Evolutionary conservation across 2,329 filamentous ascomycete genomes (phyloP), one percentile per base, ranked within the genome.

Genomic region (Stromatinia cepivora): DNA sequence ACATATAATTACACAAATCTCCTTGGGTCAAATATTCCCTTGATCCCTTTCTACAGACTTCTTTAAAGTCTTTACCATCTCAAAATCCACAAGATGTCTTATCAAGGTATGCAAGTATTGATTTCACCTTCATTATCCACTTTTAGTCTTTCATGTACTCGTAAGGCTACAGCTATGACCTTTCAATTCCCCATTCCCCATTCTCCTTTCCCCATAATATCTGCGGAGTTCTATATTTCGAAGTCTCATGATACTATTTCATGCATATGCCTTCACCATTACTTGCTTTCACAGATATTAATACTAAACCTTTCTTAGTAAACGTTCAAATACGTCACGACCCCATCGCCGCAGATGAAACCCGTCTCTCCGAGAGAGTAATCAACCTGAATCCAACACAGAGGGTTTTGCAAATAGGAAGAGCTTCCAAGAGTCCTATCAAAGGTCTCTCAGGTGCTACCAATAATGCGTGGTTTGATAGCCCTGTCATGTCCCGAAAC

Each of bases 391-490:
- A 72, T n/a, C 71, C 70, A 1, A 62, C 73, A 25, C 36, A 66
- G 11, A 59, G 25, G 3, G 54, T 67, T 17, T 70, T 76, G 34
- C 68, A 69, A 17, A 78, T 85, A 69, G 83, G 84, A 7, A 79
- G 84, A 71, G 79, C 83, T 0, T 85, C 83, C 20, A 84, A 84
- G 74, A 81, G 80, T 31, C 59, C 78, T 0, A 76, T 76, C 53
- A 85, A 85, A 62, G 81, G 82, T 13, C 80, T 82, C 52, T 64
- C 81, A 73, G 77, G 82, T 73, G 76, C 79, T 71, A 50, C 74
- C 7, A 78, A 85, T 73, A 93, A 92, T 78, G 87, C 83, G 22
- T 92, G 84, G 83, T 90, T 92, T 70, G 86, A 92, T 72, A 90
- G 87, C 69, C 87, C 90, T 0, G 90, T 92, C 48, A 90, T 93